A percentile compares a stretch with the other conserved stretches of the same genome.
Evolutionary conservation across 2,329 filamentous ascomycete species (phyloP).

Genomic region (Microthyrium microscopicum): DNA sequence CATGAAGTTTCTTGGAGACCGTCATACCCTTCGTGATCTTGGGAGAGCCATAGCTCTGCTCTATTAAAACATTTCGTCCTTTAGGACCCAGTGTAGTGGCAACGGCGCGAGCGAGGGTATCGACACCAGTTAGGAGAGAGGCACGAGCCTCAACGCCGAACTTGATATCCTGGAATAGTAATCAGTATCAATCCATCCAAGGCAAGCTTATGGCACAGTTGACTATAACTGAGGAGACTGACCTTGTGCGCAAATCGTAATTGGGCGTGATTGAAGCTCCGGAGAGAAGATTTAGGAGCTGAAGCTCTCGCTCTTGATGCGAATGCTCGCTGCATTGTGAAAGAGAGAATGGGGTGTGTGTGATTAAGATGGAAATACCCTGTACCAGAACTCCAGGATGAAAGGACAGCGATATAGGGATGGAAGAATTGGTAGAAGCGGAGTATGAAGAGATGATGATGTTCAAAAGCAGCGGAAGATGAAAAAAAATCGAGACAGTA

Average conservation of each 20-base stretch:
- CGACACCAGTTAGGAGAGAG: constrained; percentile 78
- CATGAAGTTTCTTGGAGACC: constrained; percentile 5
- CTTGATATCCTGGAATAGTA: constrained; percentile 62
- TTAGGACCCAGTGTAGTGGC: constrained; percentile 94
- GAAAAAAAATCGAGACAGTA: no score
- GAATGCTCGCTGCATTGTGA: constrained; percentile 89
- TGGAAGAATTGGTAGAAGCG: no score
- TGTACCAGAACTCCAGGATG: no score
- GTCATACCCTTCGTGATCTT: constrained; percentile 96
- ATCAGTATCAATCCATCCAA: constrained; percentile 8
- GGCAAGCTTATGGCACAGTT: constrained; percentile 9
- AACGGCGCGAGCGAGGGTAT: constrained; percentile 91
- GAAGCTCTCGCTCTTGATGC: constrained; percentile 65
- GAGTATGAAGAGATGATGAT: no score
- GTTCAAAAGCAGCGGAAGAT: no score
- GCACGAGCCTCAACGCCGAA: constrained; percentile 93
- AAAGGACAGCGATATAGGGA: no score
- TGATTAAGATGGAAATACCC: no score
- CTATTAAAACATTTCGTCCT: constrained; percentile 95
- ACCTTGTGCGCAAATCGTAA: constrained; percentile 97
- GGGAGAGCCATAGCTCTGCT: constrained; percentile 94
- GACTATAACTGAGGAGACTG: constrained; percentile 18
- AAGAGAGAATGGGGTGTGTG: no score
- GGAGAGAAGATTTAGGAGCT: constrained; percentile 50
- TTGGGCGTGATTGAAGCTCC: constrained; percentile 60